These are phyloP conservation scores for Sisymbrium altissimum DNA, from an alignment of 345 rosid species.

Conservation along the genomic window DNA sequence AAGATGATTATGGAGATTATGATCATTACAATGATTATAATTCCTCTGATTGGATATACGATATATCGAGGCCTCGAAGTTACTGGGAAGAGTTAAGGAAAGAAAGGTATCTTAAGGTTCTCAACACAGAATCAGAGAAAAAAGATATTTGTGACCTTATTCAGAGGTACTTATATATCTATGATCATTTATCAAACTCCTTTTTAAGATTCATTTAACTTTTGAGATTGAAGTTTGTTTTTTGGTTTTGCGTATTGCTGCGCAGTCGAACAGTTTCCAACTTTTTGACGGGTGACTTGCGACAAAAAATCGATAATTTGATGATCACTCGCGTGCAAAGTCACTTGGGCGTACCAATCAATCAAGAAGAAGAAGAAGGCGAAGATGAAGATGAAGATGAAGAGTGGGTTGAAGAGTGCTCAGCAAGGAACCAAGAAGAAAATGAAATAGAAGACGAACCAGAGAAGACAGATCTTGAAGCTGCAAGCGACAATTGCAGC, in stretches of 20 bases:
- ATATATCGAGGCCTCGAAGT: constrained; percentile 81
- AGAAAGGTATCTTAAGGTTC: constrained; percentile 71
- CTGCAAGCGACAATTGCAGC: constrained; percentile 38
- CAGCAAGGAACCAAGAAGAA: constrained; percentile 29
- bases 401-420: constrained; percentile 19
- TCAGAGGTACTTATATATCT: constrained; percentile 48
- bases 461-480: constrained; percentile 38
- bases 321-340: constrained; percentile 48
- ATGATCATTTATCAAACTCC: not conserved
- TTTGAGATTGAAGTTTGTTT: not conserved
- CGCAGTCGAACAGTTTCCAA: constrained; percentile 75
- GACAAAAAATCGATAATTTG: constrained; percentile 65
- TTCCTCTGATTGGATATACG: constrained; percentile 60
- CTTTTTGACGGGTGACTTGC: constrained; percentile 62
- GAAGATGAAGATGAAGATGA: constrained; percentile 17
- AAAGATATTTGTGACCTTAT: constrained; percentile 71
- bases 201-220: not conserved
- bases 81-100: constrained; percentile 78
- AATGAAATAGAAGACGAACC: constrained; percentile 31
- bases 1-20: constrained; percentile 20
- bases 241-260: not conserved
- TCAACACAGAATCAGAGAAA: constrained; percentile 42
- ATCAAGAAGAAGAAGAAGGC: constrained; percentile 13
- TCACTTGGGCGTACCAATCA: constrained; percentile 36
- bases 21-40: constrained; percentile 24